Base-by-base conservation (phyloP, 2,329 filamentous ascomycete genomes). In the Fusarium sp. region DNA sequence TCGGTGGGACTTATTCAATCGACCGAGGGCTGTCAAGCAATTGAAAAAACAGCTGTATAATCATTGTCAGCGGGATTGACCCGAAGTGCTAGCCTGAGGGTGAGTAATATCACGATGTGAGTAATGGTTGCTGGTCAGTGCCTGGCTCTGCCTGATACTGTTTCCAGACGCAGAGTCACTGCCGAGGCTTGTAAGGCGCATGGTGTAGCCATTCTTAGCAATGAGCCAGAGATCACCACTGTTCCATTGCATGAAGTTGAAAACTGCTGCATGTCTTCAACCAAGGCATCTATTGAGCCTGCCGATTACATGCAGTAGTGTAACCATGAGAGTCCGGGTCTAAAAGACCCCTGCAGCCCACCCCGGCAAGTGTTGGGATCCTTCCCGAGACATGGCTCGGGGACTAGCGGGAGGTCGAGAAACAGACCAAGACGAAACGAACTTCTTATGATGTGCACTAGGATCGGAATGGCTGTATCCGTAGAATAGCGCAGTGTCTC, bases 311-410 rank as follows among this genome's bases (percentile, higher is more conserved):
- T 54, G 30, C 31, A 73, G 67, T 73, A 63, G 52, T 56, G 55
- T 41, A 56, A 65, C 54, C 42, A 39, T 9, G 5, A 30, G 48
- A 25, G 48, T 54, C 45, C 14, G 34, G 18, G 39, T 51, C 42
- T 28, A 25, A 25, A 37, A 16, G 30, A 58, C 46, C 56, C 52
- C 54, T 62, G 51, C 46, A 44, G 28, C 31, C 19, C 39, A 55
- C 26, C 43, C 31, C 23, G 39, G 37, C 51, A 63, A 34, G 34
- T 25, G 53, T 42, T 51, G n/a, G 18, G 44, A 69, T 65, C 63
- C 67, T 71, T 70, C 67, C 67, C 67, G 67, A 65, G 58, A 71
- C 67, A 71, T 56, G 67, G 45, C 39, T 31, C 51, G 34, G 55
- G 54, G 23, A 21, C 42, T 51, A 45, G 34, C 19, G 49, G 37